Conservation (phyloP, 2,329 filamentous ascomycete species). For the Colletotrichum sublineola region DNA sequence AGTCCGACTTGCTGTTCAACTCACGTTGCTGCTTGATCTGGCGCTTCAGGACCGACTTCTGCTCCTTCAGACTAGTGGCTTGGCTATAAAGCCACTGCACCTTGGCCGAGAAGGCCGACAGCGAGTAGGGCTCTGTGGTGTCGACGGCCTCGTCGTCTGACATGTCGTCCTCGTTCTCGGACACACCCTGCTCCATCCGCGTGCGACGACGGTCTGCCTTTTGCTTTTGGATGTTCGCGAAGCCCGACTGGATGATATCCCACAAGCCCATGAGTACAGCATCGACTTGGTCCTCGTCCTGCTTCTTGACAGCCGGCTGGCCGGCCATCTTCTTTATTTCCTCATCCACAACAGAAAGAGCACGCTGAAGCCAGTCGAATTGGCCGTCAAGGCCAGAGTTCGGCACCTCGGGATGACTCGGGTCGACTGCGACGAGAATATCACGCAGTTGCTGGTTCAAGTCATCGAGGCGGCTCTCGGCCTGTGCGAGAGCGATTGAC, state of each 20-base stretch:
- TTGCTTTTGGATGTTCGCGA: slow-evolving; percentile 67
- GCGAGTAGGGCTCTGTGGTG: slow-evolving; percentile 73
- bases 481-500: slow-evolving; percentile 52
- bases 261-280: slow-evolving; percentile 66
- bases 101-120: slow-evolving; percentile 81
- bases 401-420: slow-evolving; percentile 70
- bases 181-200: slow-evolving; percentile 68
- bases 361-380: slow-evolving; percentile 75
- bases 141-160: slow-evolving; percentile 73
- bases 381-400: slow-evolving; percentile 75
- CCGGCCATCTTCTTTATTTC: slow-evolving; percentile 55
- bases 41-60: slow-evolving; percentile 88
- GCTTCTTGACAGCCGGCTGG: slow-evolving; percentile 49
- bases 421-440: slow-evolving; percentile 64
- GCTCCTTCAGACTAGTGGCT: slow-evolving; percentile 83
- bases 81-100: slow-evolving; percentile 84
- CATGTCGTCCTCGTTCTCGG: slow-evolving; percentile 71
- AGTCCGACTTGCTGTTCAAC: slow-evolving; percentile 88
- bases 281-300: slow-evolving; percentile 69
- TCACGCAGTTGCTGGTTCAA: slow-evolving; percentile 76
- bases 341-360: slow-evolving; percentile 64
- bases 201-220: slow-evolving; percentile 66
- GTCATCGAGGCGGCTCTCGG: slow-evolving; percentile 68
- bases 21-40: slow-evolving; percentile 97
- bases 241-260: slow-evolving; percentile 69